A percentile compares a stretch with the other conserved stretches of the same genome.
These are phyloP conservation scores for Pseudoneurospora amorphoporcata DNA, from an alignment of 495 filamentous ascomycete genomes.

Conservation along the genomic window DNA sequence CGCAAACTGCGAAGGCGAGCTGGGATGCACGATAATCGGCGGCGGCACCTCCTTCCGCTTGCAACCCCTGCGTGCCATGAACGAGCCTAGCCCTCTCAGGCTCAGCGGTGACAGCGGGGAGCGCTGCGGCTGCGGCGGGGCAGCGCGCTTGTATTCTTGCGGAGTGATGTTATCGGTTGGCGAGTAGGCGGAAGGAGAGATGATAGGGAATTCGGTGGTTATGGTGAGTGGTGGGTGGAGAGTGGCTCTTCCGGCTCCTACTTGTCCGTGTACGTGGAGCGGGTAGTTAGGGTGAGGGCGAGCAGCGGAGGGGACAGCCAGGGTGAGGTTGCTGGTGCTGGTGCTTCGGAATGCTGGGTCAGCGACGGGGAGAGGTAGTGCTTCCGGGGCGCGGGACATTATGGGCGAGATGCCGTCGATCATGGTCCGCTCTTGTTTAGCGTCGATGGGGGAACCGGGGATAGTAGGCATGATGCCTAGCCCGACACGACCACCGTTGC, in stretches of 20 bases:
- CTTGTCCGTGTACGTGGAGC: neutral
- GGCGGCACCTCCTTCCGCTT: slow-evolving; percentile 6
- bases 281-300: neutral
- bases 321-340: neutral
- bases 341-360: neutral
- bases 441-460: slow-evolving; percentile 12
- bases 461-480: slow-evolving; percentile 9
- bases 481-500: neutral
- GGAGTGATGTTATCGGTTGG: slow-evolving; percentile 12
- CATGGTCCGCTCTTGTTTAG: neutral
- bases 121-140: slow-evolving; percentile 6
- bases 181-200: neutral
- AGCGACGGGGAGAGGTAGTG: neutral
- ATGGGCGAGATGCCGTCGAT: slow-evolving; percentile 14
- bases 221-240: neutral
- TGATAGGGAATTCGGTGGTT: neutral
- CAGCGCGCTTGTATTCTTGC: slow-evolving; percentile 15
- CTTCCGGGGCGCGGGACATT: slow-evolving; percentile 8
- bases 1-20: neutral
- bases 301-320: neutral
- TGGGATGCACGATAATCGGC: slow-evolving; percentile 11
- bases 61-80: slow-evolving; percentile 1
- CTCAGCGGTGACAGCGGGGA: slow-evolving; percentile 14
- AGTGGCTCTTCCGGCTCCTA: neutral
- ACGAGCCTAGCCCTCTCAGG: neutral